Conservation (phyloP, 2,329 filamentous ascomycete genomes). For the Chrysoporthe deuterocubensis region DNA sequence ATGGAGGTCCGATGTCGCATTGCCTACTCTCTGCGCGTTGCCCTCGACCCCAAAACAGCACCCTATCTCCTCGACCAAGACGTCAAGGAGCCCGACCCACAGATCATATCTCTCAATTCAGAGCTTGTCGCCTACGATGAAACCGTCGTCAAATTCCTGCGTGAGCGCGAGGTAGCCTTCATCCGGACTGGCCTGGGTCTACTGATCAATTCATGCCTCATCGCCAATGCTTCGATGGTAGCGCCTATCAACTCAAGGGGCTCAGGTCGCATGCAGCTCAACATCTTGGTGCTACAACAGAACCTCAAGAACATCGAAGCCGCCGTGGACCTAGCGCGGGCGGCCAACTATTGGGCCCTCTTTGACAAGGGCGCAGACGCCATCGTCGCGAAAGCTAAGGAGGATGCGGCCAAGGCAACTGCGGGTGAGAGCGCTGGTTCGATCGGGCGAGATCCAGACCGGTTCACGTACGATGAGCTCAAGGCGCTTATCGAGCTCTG, state of each 20-base stretch:
- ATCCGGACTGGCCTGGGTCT: slow-evolving; percentile 76
- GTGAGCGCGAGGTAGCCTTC: slow-evolving; percentile 72
- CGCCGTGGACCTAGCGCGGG: slow-evolving; percentile 65
- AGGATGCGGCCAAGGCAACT: slow-evolving; percentile 43
- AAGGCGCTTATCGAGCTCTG: slow-evolving; percentile 69
- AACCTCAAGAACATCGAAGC: slow-evolving; percentile 92
- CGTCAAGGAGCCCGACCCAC: slow-evolving; percentile 76
- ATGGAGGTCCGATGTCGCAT: slow-evolving; percentile 87
- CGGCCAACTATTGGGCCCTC: slow-evolving; percentile 70
- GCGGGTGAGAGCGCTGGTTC: slow-evolving; percentile 37
- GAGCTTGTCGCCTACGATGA: slow-evolving; percentile 89
- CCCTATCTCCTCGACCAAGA: slow-evolving; percentile 71
- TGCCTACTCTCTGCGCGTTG: slow-evolving; percentile 73
- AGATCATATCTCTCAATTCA: slow-evolving; percentile 81
- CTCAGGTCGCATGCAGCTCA: slow-evolving; percentile 86
- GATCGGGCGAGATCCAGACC: slow-evolving; percentile 41
- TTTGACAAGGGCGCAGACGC: slow-evolving; percentile 69
- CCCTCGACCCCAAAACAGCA: slow-evolving; percentile 62
- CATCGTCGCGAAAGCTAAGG: slow-evolving; percentile 66
- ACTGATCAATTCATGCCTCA: slow-evolving; percentile 79
- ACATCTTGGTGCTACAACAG: slow-evolving; percentile 93
- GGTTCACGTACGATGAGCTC: slow-evolving; percentile 68
- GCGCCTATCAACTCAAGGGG: slow-evolving; percentile 84
- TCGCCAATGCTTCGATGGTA: slow-evolving; percentile 71
- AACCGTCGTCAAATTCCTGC: slow-evolving; percentile 74